These are phyloP conservation scores for Coniochaeta sp. DNA, from an alignment of 2,329 filamentous ascomycete genomes.

Conservation along the genomic window DNA sequence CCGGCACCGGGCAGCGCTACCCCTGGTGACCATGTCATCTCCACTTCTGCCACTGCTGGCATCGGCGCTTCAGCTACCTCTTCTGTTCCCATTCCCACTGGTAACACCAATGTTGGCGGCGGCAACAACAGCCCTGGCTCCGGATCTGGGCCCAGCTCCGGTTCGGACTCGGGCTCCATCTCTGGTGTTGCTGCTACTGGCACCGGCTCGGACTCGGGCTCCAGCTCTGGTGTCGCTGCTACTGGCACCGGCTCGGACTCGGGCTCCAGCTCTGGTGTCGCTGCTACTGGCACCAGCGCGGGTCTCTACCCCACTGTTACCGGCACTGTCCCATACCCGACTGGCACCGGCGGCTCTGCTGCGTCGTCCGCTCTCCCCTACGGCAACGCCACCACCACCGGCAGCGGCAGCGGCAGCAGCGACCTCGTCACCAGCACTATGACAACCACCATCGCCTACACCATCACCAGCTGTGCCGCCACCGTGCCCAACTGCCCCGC, in stretches of 20 bases:
- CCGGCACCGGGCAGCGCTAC: background rate
- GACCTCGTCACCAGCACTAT: constrained; percentile 16
- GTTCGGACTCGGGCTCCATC: too few relatives aligned
- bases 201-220: too few relatives aligned
- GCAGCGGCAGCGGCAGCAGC: constrained; percentile 2
- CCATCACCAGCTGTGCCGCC: constrained; percentile 21
- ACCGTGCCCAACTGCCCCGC: constrained; percentile 22
- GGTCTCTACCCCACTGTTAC: background rate
- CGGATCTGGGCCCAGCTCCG: too few relatives aligned
- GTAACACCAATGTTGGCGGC: background rate
- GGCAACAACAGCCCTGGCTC: background rate
- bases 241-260: constrained; percentile 1
- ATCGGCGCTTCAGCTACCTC: background rate
- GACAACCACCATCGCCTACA: constrained; percentile 18
- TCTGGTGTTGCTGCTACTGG: too few relatives aligned
- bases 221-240: too few relatives aligned
- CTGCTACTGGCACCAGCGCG: background rate
- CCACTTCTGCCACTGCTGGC: constrained; percentile 2
- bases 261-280: too few relatives aligned
- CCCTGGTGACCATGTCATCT: constrained; percentile 2
- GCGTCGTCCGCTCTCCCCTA: background rate
- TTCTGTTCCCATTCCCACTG: background rate
- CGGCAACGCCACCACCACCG: background rate
- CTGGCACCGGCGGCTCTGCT: background rate
- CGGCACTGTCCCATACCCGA: background rate